A percentile compares a stretch with the other conserved stretches of the same genome.
phyloP scores from a whole-genome alignment of 805 yeast species.

The Clavispora asparagi region DNA sequence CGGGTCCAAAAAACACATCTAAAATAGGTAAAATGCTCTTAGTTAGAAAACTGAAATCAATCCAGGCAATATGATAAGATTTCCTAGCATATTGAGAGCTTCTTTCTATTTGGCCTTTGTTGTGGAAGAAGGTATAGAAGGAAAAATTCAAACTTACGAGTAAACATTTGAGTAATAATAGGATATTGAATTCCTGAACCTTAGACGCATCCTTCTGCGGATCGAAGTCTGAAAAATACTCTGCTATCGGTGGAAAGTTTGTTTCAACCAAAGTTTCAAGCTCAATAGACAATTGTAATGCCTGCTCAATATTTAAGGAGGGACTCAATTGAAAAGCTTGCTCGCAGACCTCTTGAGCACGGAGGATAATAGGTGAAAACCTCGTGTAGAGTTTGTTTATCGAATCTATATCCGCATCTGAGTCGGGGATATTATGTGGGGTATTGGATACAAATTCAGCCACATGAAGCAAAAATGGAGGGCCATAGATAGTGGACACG shows the following conservation, averaged over 20 bases:
- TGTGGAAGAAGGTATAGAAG: not conserved
- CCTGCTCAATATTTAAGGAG: not conserved
- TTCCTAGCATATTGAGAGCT: not conserved
- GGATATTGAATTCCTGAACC: not conserved
- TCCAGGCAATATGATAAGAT: not conserved
- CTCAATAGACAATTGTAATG: not conserved
- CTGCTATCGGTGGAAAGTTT: not conserved
- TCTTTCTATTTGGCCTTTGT: not conserved
- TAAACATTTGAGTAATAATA: not conserved
- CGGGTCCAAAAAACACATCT: not conserved
- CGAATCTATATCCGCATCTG: not conserved
- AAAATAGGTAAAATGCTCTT: not conserved
- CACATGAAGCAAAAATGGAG: not conserved
- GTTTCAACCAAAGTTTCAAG: not conserved
- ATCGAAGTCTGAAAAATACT: not conserved
- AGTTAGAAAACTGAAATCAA: not conserved
- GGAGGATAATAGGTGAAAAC: not conserved
- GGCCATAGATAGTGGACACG: not conserved
- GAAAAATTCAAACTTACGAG: not conserved
- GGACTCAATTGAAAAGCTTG: not conserved
- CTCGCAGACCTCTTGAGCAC: not conserved
- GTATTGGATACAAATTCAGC: not conserved
- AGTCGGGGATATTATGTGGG: not conserved
- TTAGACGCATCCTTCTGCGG: not conserved
- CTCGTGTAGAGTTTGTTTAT: not conserved